phyloP scores from a whole-genome alignment of 2,329 filamentous ascomycete genomes.

The Hypoxylon sp. region DNA sequence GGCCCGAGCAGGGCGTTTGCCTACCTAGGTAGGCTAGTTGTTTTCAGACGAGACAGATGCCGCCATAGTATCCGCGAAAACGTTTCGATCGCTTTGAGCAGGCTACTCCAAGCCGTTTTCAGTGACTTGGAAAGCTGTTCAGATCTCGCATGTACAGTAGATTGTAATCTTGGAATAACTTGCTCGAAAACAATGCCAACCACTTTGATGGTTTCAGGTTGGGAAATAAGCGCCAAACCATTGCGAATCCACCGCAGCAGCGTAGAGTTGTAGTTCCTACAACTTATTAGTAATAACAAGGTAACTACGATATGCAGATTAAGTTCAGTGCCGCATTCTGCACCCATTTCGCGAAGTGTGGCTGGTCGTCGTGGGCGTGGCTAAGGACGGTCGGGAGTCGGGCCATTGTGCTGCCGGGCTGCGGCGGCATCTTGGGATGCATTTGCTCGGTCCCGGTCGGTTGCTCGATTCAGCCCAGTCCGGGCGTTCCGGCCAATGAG shows the following conservation, averaged over 20 bases:
- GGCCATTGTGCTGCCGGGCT: not conserved
- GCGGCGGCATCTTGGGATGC: not conserved
- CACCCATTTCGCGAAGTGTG: not conserved
- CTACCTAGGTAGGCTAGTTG: too few relatives aligned
- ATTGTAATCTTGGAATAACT: too few relatives aligned
- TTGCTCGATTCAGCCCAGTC: conserved; percentile 34
- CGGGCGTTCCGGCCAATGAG: conserved; percentile 21
- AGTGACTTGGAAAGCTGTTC: not conserved
- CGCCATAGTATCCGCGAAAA: too few relatives aligned
- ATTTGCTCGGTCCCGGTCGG: conserved; percentile 17
- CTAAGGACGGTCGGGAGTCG: not conserved
- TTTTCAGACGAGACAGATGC: too few relatives aligned
- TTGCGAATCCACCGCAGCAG: not conserved
- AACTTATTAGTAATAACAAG: not conserved
- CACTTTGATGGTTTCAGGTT: not conserved
- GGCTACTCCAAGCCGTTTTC: too few relatives aligned
- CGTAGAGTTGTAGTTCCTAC: not conserved
- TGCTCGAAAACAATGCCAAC: too few relatives aligned
- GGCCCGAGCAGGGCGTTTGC: too few relatives aligned
- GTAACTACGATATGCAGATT: not conserved
- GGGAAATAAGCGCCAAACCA: not conserved
- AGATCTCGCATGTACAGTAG: not conserved
- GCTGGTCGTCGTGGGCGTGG: not conserved
- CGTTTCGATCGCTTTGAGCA: too few relatives aligned
- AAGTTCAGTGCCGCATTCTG: not conserved